Evolutionary conservation across 2,329 filamentous ascomycete species (phyloP).

Genomic region (Fusarium armeniacum): DNA sequence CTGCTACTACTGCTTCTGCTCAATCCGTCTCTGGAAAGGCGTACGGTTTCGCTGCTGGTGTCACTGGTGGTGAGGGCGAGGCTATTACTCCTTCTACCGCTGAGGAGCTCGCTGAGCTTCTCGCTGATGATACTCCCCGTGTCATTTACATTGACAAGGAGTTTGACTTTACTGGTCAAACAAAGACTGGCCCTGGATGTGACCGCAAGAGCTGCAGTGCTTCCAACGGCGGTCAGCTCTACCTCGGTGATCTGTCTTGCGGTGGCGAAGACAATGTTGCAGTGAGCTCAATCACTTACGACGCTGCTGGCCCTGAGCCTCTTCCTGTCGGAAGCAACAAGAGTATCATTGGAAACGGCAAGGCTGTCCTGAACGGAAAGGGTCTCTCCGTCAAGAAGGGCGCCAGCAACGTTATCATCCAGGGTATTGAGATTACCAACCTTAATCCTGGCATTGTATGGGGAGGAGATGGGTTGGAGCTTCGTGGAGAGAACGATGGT

Average conservation of each 20-base stretch:
- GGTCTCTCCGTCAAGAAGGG: conserved; percentile 60
- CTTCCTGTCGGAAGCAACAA: conserved; percentile 51
- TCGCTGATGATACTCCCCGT: conserved; percentile 49
- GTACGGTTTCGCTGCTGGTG: conserved; percentile 55
- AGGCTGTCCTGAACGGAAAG: conserved; percentile 54
- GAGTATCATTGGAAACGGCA: conserved; percentile 48
- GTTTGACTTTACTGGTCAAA: conserved; percentile 49
- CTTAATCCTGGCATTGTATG: conserved; percentile 57
- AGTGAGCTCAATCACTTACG: conserved; percentile 50
- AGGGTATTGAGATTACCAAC: conserved; percentile 62
- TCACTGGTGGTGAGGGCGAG: conserved; percentile 65
- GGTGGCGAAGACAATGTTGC: conserved; percentile 45
- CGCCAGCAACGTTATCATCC: conserved; percentile 65
- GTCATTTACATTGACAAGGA: conserved; percentile 48
- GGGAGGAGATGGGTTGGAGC: conserved; percentile 56
- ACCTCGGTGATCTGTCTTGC: conserved; percentile 50
- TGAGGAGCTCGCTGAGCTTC: conserved; percentile 58
- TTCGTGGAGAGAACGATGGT: conserved; percentile 51
- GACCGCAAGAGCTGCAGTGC: conserved; percentile 51
- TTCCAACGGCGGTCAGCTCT: conserved; percentile 49
- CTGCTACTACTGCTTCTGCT: conserved; percentile 41
- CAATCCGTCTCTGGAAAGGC: conserved; percentile 50
- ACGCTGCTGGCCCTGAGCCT: conserved; percentile 43
- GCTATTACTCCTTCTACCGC: conserved; percentile 60
- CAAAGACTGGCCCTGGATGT: conserved; percentile 45